Conservation (phyloP, 345 rosid species). For the Eucalyptus brandiana region DNA sequence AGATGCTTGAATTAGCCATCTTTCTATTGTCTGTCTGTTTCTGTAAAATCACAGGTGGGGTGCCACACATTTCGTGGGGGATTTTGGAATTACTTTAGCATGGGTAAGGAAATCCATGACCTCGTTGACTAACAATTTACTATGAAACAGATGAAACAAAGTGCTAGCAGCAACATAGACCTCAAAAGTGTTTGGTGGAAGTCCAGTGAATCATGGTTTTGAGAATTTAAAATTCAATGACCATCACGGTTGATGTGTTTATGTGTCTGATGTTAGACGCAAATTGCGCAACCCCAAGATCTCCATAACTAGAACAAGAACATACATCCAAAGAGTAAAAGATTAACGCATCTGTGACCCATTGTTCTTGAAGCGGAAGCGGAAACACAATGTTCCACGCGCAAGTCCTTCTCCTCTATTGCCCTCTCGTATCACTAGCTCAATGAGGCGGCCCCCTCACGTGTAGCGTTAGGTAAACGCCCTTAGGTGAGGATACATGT, state of each 20-base stretch:
- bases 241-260: background rate
- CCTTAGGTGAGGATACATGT: no score
- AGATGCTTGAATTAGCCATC: background rate
- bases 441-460: no score
- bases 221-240: background rate
- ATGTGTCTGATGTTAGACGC: no score
- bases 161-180: background rate
- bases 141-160: background rate
- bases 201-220: background rate
- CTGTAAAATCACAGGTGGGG: slow-evolving; percentile 34
- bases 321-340: no score
- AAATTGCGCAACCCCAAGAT: no score
- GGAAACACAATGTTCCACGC: no score
- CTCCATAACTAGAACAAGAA: no score
- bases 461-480: no score
- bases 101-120: slow-evolving; percentile 31
- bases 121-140: background rate
- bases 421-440: no score
- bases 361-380: no score
- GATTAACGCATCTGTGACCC: no score
- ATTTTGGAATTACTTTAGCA: slow-evolving; percentile 80
- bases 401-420: no score
- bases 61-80: slow-evolving; percentile 68
- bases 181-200: background rate
- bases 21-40: background rate